Percentiles rank a stretch among this genome's conserved stretches.
These are phyloP conservation scores for Steccherinum ochraceum DNA, from an alignment of 768 basidiomycete species.

Conservation along the genomic window DNA sequence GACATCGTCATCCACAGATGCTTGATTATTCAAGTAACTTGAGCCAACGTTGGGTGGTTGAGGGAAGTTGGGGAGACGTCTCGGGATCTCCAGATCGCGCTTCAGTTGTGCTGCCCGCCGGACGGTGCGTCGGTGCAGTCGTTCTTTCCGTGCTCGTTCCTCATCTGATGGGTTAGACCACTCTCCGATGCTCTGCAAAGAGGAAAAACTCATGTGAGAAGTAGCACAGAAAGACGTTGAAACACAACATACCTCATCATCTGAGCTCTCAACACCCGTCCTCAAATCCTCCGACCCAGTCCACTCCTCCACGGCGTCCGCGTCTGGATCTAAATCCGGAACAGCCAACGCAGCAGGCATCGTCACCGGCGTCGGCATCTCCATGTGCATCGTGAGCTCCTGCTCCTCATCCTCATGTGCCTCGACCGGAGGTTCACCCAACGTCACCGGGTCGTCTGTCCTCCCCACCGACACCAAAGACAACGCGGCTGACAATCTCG, in stretches of 20 bases:
- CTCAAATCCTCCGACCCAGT: conserved; percentile 75
- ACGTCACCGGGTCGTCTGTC: conserved; percentile 12
- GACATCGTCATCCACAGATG: conserved; percentile 47
- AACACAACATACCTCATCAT: conserved; percentile 46
- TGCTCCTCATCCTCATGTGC: conserved; percentile 11
- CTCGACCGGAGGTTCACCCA: background rate
- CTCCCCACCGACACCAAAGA: conserved; percentile 61
- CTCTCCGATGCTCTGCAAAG: conserved; percentile 71
- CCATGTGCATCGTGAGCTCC: conserved; percentile 12
- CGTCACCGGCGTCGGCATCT: background rate
- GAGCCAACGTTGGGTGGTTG: conserved; percentile 54
- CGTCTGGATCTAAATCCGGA: conserved; percentile 21
- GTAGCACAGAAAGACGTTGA: background rate
- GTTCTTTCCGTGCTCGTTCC: conserved; percentile 67
- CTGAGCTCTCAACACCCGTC: conserved; percentile 41
- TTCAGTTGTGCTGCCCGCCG: conserved; percentile 35
- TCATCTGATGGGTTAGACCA: conserved; percentile 92
- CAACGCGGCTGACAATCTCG: conserved; percentile 59
- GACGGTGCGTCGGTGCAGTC: conserved; percentile 54
- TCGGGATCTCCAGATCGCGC: conserved; percentile 52
- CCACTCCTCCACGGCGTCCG: conserved; percentile 62
- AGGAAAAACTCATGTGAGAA: conserved; percentile 1
- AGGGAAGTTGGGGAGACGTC: conserved; percentile 75
- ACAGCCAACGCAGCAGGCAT: background rate
- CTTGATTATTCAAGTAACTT: conserved; percentile 17